Evolutionary conservation across 2,329 filamentous ascomycete genomes (phyloP), one percentile per base, ranked within the genome.

Genomic region (Microcyclospora pomicola): DNA sequence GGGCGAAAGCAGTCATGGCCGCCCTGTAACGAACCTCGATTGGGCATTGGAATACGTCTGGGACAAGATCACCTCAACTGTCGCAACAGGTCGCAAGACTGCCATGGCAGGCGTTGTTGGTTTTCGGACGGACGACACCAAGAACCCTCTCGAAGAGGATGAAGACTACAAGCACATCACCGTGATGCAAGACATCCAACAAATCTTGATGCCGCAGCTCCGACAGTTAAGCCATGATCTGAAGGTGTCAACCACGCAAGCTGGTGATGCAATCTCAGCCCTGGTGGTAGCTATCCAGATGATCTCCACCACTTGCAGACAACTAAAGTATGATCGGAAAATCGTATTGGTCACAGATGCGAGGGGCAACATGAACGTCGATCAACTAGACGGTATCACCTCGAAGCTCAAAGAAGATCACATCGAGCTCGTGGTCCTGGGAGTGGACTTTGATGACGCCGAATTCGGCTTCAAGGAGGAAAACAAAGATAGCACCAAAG

Each of bases 391-490:
- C 1, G 70, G 78, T 1, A 86, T 96, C 45, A 68, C 74, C 0
- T 64, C 64, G 32, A 85, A 85, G 55, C 73, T 95, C 33, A 83
- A 83, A 44, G 71, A 80, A 7, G 73, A 80, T 29, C 72, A 72
- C 3, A 91, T 96, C 42, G 75, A 91, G 45, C 66, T 98, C 32
- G 71, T 80, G 2, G 65, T 96, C 9, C 63, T 96, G 38, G 91
- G 91, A 11, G 75, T 93, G 13, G 91, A 98, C 57, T 96, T 98
- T 59, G 86, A 98, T 55, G 86, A 95, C 56, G 57, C 75, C 1
- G 86, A 93, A 2, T 94, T 80, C 54, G 87, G 87, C 31, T 82
- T 84, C 55, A 93, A 93, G 58, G 88, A 96, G 62, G 86, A 95
- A 58, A 74, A 82, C 46, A 98, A 98, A 56, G 64, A 78, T 13